Percentiles rank a stretch among this genome's conserved stretches.
Evolutionary conservation across 345 rosid species (phyloP).

Genomic region (Sonneratia alba): DNA sequence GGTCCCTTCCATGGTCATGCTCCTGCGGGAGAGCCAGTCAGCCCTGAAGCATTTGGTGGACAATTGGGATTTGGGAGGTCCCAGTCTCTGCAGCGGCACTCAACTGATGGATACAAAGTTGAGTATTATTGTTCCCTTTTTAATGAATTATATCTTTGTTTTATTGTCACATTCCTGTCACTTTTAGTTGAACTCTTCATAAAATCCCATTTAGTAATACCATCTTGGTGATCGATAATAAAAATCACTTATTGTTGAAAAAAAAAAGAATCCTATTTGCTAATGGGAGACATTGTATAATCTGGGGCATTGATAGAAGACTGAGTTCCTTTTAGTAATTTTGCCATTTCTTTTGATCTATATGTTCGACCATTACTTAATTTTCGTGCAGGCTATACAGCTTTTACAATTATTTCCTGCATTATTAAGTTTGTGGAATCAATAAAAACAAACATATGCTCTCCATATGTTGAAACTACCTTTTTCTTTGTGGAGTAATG

Average conservation of each 20-base stretch:
- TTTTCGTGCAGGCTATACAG: not conserved
- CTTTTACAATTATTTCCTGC: not conserved
- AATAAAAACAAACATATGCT: not conserved
- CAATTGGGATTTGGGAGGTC: slow-evolving; percentile 56
- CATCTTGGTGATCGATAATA: too few relatives aligned
- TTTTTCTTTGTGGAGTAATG: not conserved
- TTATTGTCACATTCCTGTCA: not conserved
- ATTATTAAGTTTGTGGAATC: not conserved
- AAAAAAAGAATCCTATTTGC: too few relatives aligned
- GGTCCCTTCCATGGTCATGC: slow-evolving; percentile 21
- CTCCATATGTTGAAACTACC: not conserved
- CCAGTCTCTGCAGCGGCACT: slow-evolving; percentile 32
- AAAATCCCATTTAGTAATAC: too few relatives aligned
- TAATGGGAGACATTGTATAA: too few relatives aligned
- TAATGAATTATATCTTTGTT: not conserved
- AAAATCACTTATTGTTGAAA: too few relatives aligned
- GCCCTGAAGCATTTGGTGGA: slow-evolving; percentile 14
- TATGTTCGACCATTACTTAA: too few relatives aligned
- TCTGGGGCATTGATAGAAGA: too few relatives aligned
- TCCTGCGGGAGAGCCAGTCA: slow-evolving; percentile 6
- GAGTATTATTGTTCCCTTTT: slow-evolving; percentile 15
- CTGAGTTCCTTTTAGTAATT: too few relatives aligned
- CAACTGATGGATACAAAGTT: slow-evolving; percentile 49
- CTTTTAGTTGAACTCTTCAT: too few relatives aligned
- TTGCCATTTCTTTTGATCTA: too few relatives aligned